phyloP scores from a whole-genome alignment of 2,329 filamentous ascomycete species.

The Colletotrichum tabaci region DNA sequence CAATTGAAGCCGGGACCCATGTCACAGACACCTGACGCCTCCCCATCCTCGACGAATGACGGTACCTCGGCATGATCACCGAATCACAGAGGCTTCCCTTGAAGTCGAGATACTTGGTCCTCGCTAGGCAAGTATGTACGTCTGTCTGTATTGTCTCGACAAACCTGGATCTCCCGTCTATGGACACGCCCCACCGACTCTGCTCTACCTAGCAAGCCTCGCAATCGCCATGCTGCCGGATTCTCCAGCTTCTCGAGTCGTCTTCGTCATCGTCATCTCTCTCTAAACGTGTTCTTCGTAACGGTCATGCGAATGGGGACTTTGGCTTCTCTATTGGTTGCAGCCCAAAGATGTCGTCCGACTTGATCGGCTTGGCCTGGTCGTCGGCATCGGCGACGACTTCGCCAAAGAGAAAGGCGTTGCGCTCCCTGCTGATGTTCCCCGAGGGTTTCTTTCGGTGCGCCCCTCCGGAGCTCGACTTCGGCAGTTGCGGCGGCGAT shows the following conservation, averaged over 20 bases:
- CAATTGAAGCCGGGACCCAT: background rate
- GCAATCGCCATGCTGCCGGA: background rate
- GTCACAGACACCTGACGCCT: background rate
- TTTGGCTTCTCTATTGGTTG: conserved; percentile 58
- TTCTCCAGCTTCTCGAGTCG: background rate
- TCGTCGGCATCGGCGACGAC: conserved; percentile 56
- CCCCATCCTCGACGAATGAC: background rate
- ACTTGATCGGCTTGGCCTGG: conserved; percentile 52
- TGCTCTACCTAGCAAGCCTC: background rate
- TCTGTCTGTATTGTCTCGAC: background rate
- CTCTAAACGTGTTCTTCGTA: conserved; percentile 13
- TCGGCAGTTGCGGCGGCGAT: conserved; percentile 47
- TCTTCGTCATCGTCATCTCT: conserved; percentile 6
- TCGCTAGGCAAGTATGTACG: background rate
- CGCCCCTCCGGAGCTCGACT: conserved; percentile 44
- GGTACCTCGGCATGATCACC: background rate
- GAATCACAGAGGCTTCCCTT: background rate
- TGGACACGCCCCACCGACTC: background rate
- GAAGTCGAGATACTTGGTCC: background rate
- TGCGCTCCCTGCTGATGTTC: conserved; percentile 66
- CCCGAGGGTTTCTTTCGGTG: conserved; percentile 59
- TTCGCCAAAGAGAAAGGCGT: conserved; percentile 74
- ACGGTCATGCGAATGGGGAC: conserved; percentile 28
- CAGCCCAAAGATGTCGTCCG: conserved; percentile 70
- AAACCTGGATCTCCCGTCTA: background rate